Base-by-base conservation (phyloP, 192 early-diverging fungal species). In the Jimgerdemannia lactiflua region DNA sequence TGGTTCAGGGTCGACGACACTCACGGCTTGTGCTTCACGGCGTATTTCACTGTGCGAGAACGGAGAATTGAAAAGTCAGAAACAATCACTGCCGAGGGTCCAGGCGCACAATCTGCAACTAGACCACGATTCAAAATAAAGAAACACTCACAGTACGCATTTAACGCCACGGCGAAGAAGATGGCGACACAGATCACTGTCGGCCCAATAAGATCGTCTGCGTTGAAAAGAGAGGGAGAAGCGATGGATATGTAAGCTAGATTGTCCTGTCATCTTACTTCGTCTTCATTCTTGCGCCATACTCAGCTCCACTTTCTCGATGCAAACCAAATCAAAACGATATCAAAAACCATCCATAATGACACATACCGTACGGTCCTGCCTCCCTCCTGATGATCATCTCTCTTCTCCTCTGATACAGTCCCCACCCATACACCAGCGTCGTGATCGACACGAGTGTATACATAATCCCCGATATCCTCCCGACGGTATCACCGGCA, bases 201-300 rank as follows among this genome's bases (percentile, higher is more conserved):
- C 10, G 94, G 94, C n/a, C 92, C 92, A 44, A 85, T 79, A 20
- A 88, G 76, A 77, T 95, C 93, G 77, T 95, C 94, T 75, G 29
- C 29, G 29, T 29, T 29, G 39, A 8, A n/a, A 69, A 43, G n/a
- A 49, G 39, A 74, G 39, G 64, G 64, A 18, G 64, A 65, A 19
- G 29, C 29, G 29, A 29, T 29, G 29, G 29, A 29, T 29, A 29
- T 29, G 29, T 29, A 29, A 29, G 29, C 29, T 29, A 29, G 29
- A 29, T 29, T 29, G 29, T 29, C 29, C 29, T 29, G 29, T 29
- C 29, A 29, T 29, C 29, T 29, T 29, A 29, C 29, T 29, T 29
- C 29, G 29, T 29, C 29, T 29, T 29, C 29, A 29, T 29, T 29
- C 29, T 29, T 29, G 29, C 1, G 29, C 29, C 29, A 29, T 29